A percentile compares a stretch with the other conserved stretches of the same genome.
Evolutionary conservation across 305 asterid genomes (phyloP).

Genomic region (Solanum hybrid): DNA sequence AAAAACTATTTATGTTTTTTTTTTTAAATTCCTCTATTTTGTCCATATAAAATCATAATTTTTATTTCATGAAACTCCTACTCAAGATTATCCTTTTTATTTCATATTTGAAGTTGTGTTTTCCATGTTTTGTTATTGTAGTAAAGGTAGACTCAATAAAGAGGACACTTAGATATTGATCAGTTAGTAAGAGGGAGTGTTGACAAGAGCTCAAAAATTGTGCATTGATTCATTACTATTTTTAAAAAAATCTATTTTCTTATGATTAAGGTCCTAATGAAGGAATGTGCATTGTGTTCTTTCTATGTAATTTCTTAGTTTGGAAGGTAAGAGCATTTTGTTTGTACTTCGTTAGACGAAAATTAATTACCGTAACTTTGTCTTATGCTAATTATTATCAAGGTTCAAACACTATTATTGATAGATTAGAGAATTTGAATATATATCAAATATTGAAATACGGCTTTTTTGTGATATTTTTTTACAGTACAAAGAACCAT

Average conservation of each 20-base stretch:
- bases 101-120: neutral
- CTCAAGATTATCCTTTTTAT: neutral
- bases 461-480: neutral
- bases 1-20: neutral
- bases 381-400: neutral
- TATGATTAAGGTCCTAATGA: neutral
- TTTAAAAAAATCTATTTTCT: accelerated
- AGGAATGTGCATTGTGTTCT: neutral
- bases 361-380: neutral
- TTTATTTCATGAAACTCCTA: neutral
- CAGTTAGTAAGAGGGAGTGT: neutral
- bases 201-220: neutral
- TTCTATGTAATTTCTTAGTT: neutral
- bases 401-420: neutral
- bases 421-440: neutral
- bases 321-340: neutral
- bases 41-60: neutral
- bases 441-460: neutral
- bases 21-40: neutral
- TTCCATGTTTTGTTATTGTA: neutral
- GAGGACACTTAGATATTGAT: neutral
- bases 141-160: neutral
- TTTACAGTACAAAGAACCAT: neutral
- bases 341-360: neutral
- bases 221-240: neutral